A percentile compares a stretch with the other conserved stretches of the same genome.
Evolutionary conservation across 2,329 filamentous ascomycete species (phyloP).

Genomic region (Pseudogymnoascus sp.): DNA sequence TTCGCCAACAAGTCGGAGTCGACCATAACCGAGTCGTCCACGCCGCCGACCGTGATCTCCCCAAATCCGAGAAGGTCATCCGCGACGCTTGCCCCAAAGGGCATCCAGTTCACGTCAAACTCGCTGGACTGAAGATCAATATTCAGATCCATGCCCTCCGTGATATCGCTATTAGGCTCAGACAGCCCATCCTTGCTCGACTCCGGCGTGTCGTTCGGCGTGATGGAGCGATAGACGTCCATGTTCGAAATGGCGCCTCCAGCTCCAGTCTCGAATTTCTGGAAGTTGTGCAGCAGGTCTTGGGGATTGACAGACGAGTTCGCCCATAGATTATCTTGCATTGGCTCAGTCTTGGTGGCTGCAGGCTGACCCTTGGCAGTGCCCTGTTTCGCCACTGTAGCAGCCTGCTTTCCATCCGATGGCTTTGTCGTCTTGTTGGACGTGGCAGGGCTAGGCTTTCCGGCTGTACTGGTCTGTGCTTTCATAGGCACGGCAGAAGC

Average conservation of each 20-base stretch:
- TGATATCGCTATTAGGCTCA: conserved; percentile 56
- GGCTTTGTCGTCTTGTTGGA: conserved; percentile 19
- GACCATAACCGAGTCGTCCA: conserved; percentile 23
- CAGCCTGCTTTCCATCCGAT: conserved; percentile 18
- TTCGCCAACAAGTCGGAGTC: conserved; percentile 22
- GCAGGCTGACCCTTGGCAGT: conserved; percentile 15
- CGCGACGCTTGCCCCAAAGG: conserved; percentile 35
- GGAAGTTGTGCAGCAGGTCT: conserved; percentile 38
- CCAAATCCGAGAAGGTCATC: conserved; percentile 40
- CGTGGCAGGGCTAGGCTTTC: conserved; percentile 29
- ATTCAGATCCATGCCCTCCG: conserved; percentile 47
- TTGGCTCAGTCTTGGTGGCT: conserved; percentile 24
- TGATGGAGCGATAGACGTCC: conserved; percentile 46
- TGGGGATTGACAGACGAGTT: conserved; percentile 47
- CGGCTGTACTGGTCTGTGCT: conserved; percentile 39
- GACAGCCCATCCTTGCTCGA: conserved; percentile 54
- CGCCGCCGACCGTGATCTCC: conserved; percentile 23
- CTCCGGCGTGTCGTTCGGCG: conserved; percentile 58
- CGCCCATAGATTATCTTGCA: conserved; percentile 30
- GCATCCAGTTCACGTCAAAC: conserved; percentile 36
- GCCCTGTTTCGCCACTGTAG: conserved; percentile 24
- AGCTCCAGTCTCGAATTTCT: conserved; percentile 35
- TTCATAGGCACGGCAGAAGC: conserved; percentile 42
- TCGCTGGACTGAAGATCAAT: conserved; percentile 36
- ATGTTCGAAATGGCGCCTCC: conserved; percentile 46